These are phyloP conservation scores for Piper longum DNA, from an alignment of 164 flowering plant genomes.

Conservation along the genomic window DNA sequence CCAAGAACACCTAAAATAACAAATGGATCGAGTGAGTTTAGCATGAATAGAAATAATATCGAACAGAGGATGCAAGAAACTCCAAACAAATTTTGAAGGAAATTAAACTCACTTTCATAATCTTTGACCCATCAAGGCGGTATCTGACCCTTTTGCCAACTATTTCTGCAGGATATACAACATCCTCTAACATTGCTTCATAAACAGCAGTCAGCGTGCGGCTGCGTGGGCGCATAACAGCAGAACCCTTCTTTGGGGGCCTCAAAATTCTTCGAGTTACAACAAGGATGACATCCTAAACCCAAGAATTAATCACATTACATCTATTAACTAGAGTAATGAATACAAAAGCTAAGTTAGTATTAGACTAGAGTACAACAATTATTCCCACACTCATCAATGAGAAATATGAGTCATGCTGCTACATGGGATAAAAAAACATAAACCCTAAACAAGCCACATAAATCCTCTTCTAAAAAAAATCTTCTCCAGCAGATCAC, in stretches of 20 bases:
- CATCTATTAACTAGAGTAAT: neutral
- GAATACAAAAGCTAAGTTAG: neutral
- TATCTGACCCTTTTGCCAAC: constrained; percentile 79
- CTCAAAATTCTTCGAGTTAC: constrained; percentile 70
- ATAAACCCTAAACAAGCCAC: too few species aligned
- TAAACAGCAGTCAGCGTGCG: constrained; percentile 81
- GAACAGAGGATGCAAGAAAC: neutral
- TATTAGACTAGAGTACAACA: neutral
- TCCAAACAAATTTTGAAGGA: neutral
- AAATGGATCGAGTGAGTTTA: neutral
- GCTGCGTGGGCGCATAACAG: constrained; percentile 62
- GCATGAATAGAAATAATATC: neutral
- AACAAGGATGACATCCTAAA: constrained; percentile 65
- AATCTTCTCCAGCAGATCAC: too few species aligned
- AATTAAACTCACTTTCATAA: constrained; percentile 46
- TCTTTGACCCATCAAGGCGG: constrained; percentile 67
- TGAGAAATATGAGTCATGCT: too few species aligned
- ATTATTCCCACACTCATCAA: too few species aligned
- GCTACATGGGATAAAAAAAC: too few species aligned
- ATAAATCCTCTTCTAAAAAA: too few species aligned
- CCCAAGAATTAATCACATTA: neutral
- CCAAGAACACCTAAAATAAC: constrained; percentile 4
- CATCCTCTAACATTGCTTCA: constrained; percentile 73
- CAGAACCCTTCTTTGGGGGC: constrained; percentile 92
- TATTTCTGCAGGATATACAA: constrained; percentile 80